These are phyloP conservation scores for Gracilaria domingensis DNA, from an alignment of 23 red algal genomes.

Conservation along the genomic window DNA sequence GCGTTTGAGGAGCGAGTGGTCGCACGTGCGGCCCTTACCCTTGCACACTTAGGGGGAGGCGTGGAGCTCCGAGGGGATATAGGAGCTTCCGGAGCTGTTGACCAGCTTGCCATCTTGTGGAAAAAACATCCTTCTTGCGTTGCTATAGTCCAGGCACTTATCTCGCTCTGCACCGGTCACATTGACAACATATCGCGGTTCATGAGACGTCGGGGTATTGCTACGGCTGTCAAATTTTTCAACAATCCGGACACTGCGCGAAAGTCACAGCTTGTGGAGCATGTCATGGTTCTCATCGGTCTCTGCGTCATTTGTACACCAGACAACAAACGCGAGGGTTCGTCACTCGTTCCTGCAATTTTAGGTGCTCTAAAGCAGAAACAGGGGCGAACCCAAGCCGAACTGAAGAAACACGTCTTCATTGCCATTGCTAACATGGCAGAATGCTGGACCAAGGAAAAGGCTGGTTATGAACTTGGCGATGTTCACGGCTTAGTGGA, in stretches of 20 bases:
- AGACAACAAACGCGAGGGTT: slow-evolving; percentile 21
- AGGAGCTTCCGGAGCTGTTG: slow-evolving; percentile 45
- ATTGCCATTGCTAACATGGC: slow-evolving; percentile 51
- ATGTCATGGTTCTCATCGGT: slow-evolving; percentile 28
- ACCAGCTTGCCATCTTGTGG: slow-evolving; percentile 34
- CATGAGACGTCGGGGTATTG: slow-evolving; percentile 50
- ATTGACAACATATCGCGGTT: slow-evolving; percentile 68
- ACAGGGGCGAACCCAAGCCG: background rate
- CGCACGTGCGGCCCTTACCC: slow-evolving; percentile 3
- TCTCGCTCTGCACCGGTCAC: slow-evolving; percentile 45
- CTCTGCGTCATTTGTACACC: slow-evolving; percentile 62
- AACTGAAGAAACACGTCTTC: slow-evolving; percentile 19
- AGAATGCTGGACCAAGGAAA: slow-evolving; percentile 61
- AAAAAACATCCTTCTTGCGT: slow-evolving; percentile 16
- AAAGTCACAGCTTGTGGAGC: slow-evolving; percentile 8
- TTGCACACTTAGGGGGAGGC: slow-evolving; percentile 8
- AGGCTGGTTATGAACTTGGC: slow-evolving; percentile 34
- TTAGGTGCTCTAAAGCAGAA: background rate
- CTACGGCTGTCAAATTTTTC: slow-evolving; percentile 20
- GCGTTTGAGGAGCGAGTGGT: slow-evolving; percentile 6
- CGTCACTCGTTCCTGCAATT: slow-evolving; percentile 34
- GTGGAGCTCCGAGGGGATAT: slow-evolving; percentile 4
- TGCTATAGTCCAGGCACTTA: slow-evolving; percentile 22
- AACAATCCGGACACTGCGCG: background rate
- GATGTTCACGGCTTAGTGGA: background rate